Base-by-base conservation (phyloP, 352 stramenopile genomes). In the Globisporangium nodosum region DNA sequence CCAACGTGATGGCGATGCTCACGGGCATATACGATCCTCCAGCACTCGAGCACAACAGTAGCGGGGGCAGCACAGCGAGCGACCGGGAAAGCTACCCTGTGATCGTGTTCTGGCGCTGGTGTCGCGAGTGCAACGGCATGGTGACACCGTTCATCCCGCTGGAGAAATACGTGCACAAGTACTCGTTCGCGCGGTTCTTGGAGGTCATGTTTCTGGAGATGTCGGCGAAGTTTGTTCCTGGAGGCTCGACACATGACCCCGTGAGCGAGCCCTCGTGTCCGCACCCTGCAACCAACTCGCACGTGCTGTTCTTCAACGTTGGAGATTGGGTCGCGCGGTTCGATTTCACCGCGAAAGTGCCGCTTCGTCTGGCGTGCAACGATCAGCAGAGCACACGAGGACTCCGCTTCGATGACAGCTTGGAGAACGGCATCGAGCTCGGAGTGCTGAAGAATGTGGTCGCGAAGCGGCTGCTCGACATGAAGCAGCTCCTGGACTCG, bases 81-180 rank as follows among this genome's bases (percentile, higher is more conserved):
- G 71, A 78, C 24, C 56, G 47, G 58, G 58, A 79, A 12, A 63
- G 58, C 5, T 73, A 73, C 45, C 80, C 84, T 5, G 68, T 74
- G 6, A 97, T 99, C 58, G 85, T 92, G n/a, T 98, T 96, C 58
- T 98, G 94, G 92, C 97, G 94, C n/a, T 98, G 97, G 74, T 99
- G 96, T 66, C 92, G 75, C n/a, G 83, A 96, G 42, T 99, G 96
- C 74, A 76, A 82, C 49, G 76, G 82, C 24, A 87, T 98, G 56
- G 93, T 98, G 37, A 97, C 93, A 9, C 90, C 95, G 11, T 87
- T 98, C 39, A 74, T 92, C 12, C 71, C 76, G 43, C 56, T 94
- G 76, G 70, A 90, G 85, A 79, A 96, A 79, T 69, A 97, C 91
- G 73, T 96, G 21, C 98, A 97, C 87, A 98, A 99, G 71, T 98